Conservation (phyloP, 2,329 filamentous ascomycete species). For the Xylaria sp. region DNA sequence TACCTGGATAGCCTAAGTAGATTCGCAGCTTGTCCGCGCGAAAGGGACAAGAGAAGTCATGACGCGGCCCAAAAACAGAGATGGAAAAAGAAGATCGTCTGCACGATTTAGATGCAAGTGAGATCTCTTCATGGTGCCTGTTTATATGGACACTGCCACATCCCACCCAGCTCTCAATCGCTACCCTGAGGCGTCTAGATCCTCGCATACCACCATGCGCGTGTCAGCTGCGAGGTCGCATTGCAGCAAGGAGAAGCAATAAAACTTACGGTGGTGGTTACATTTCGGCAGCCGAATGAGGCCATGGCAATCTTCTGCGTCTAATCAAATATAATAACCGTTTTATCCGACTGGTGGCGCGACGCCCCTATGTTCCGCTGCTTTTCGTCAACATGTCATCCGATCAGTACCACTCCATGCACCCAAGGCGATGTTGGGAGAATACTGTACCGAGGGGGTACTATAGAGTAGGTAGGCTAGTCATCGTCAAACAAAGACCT, state of each 20-base stretch:
- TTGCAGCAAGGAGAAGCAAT: constrained; percentile 32
- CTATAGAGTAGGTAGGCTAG: not conserved
- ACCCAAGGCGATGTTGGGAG: not conserved
- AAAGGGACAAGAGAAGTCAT: not conserved
- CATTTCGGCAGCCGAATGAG: constrained; percentile 37
- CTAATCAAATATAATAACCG: constrained; percentile 32
- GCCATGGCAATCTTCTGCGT: constrained; percentile 33
- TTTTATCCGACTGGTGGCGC: constrained; percentile 34
- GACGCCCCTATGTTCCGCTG: constrained; percentile 11
- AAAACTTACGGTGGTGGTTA: constrained; percentile 20
- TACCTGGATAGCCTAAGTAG: constrained; percentile 3
- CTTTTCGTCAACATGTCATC: constrained; percentile 14
- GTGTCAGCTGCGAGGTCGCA: constrained; percentile 33
- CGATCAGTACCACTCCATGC: constrained; percentile 4
- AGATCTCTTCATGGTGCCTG: not conserved
- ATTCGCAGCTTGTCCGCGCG: not conserved
- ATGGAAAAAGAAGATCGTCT: not conserved
- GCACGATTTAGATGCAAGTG: constrained; percentile 7
- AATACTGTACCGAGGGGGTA: not conserved
- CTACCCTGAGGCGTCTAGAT: constrained; percentile 26
- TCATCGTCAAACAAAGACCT: not conserved
- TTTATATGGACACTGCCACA: constrained; percentile 14
- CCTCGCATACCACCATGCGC: constrained; percentile 23
- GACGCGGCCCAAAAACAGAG: constrained; percentile 7
- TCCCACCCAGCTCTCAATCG: constrained; percentile 8